phyloP scores from a whole-genome alignment of 2,329 filamentous ascomycete species.

The Claviceps pazoutovae region DNA sequence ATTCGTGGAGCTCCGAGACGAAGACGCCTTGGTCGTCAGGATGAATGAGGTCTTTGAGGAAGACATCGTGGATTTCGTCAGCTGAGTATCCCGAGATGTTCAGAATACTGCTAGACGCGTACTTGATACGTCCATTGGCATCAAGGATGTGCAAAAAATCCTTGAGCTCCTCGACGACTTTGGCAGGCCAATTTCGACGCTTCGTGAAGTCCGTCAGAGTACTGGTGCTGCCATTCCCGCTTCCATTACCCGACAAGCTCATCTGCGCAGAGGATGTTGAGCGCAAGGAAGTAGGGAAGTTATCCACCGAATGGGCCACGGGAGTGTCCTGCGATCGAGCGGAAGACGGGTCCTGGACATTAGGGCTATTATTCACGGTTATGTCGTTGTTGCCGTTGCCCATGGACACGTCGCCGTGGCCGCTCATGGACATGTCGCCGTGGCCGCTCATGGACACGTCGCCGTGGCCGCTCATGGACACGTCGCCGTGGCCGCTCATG shows the following conservation, averaged over 20 bases:
- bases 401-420: constrained; percentile 14
- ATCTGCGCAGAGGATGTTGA: constrained; percentile 23
- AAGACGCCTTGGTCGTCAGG: constrained; percentile 74
- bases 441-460: constrained; percentile 7
- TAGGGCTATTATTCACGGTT: constrained; percentile 7
- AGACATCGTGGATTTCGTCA: constrained; percentile 56
- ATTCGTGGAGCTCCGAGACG: constrained; percentile 77
- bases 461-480: constrained; percentile 10
- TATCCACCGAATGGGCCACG: constrained; percentile 21
- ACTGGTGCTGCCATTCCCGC: constrained; percentile 12
- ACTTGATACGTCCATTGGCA: constrained; percentile 68
- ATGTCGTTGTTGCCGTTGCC: constrained; percentile 9
- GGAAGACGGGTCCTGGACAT: constrained; percentile 17
- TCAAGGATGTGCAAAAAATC: constrained; percentile 83
- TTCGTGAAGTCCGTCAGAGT: constrained; percentile 46
- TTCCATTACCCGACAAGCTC: constrained; percentile 14
- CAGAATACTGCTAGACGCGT: constrained; percentile 69
- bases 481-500: no score
- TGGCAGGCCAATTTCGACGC: constrained; percentile 67
- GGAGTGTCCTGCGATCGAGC: constrained; percentile 15
- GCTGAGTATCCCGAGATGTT: constrained; percentile 61
- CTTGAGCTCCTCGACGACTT: constrained; percentile 76
- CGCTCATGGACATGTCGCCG: constrained; percentile 7
- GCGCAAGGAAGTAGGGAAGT: constrained; percentile 28
- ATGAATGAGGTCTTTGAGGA: constrained; percentile 74